phyloP scores from a whole-genome alignment of 2,329 filamentous ascomycete species.

The Plenodomus lindquistii region DNA sequence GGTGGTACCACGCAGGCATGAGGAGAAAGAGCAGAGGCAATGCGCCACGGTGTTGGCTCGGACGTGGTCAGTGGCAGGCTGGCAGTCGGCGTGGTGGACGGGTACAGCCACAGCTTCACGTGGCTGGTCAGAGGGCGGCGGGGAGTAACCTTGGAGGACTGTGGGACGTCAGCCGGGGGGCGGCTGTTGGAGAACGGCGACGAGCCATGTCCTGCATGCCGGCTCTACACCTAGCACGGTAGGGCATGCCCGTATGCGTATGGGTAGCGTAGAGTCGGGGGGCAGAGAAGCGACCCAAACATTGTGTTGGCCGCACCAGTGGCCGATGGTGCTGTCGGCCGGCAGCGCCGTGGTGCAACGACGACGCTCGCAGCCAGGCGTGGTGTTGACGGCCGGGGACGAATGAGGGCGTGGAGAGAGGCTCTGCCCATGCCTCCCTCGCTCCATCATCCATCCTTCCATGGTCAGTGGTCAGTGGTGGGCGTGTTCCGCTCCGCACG shows the following conservation, averaged over 20 bases:
- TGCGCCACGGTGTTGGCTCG: background rate
- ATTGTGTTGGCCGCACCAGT: background rate
- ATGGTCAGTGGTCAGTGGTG: too few species aligned
- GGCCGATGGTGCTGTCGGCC: conserved; percentile 7
- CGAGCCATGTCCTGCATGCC: background rate
- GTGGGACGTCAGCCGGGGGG: background rate
- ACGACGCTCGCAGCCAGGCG: too few species aligned
- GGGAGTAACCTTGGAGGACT: too few species aligned
- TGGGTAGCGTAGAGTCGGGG: background rate
- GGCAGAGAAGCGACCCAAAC: background rate
- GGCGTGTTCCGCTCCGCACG: background rate
- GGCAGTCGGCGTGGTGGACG: too few species aligned
- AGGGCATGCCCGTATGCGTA: too few species aligned
- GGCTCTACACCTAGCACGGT: background rate
- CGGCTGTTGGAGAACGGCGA: background rate
- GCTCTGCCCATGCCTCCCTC: too few species aligned
- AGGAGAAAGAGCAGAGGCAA: too few species aligned
- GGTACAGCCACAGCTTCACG: background rate
- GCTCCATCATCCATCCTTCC: too few species aligned
- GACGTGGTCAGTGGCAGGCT: background rate
- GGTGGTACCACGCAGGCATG: too few species aligned
- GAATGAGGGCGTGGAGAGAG: too few species aligned
- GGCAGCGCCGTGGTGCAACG: conserved; percentile 4
- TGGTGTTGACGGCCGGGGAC: background rate
- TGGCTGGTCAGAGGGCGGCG: background rate